Percentiles rank a stretch among this genome's conserved stretches.
Evolutionary conservation across 768 basidiomycete species (phyloP).

Genomic region (Xerocomellus dryophilus): DNA sequence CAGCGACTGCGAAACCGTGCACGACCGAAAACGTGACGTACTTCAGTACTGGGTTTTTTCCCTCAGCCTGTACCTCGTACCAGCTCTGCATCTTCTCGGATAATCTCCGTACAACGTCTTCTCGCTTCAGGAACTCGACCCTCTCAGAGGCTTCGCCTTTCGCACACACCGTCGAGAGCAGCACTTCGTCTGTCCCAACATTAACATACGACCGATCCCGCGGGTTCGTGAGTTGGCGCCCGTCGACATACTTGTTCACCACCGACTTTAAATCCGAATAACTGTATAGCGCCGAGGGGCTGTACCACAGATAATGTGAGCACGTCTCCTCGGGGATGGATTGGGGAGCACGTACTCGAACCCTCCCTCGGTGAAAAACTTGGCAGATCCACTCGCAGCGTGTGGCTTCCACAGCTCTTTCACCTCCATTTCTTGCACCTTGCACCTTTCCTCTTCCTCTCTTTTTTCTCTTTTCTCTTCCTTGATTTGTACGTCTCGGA

Average conservation of each 20-base stretch:
- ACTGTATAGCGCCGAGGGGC: conserved; percentile 53
- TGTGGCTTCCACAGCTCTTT: conserved; percentile 78
- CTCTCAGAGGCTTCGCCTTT: conserved; percentile 31
- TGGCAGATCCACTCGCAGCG: conserved; percentile 40
- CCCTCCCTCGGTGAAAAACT: conserved; percentile 62
- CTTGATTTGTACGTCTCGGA: conserved; percentile 64
- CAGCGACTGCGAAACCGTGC: background rate
- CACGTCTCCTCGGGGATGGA: background rate
- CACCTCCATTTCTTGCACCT: conserved; percentile 53
- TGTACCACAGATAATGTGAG: conserved; percentile 26
- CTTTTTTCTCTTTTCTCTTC: conserved; percentile 57
- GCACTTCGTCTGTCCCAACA: conserved; percentile 45
- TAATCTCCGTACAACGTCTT: conserved; percentile 56
- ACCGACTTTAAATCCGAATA: conserved; percentile 52
- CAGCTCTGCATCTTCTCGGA: conserved; percentile 71
- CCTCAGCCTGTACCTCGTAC: conserved; percentile 59
- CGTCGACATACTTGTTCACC: conserved; percentile 61
- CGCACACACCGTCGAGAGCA: conserved; percentile 37
- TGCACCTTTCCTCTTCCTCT: conserved; percentile 47
- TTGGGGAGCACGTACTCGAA: conserved; percentile 52
- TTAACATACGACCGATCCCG: conserved; percentile 69
- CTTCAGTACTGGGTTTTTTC: conserved; percentile 59
- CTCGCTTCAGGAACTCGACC: conserved; percentile 61
- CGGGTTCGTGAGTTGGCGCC: conserved; percentile 60
- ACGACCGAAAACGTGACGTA: conserved; percentile 33